Conservation (phyloP, 345 rosid genomes). For the Eucalyptus pumila region DNA sequence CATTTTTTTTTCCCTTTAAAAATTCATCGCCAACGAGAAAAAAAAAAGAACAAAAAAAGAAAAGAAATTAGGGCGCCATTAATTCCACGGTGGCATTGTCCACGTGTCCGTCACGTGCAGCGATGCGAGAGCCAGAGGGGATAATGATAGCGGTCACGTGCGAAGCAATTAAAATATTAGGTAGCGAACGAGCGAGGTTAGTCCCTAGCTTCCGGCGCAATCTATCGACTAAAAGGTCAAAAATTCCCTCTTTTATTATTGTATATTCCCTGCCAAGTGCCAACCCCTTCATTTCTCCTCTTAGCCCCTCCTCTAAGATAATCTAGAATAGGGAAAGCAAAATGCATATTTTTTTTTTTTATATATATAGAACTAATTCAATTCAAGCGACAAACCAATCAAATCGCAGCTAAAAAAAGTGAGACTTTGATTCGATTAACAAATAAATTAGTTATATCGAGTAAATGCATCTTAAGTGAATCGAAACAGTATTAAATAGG, state of each 20-base stretch:
- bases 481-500: too few relatives aligned
- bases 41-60: accelerated
- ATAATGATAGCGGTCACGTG: neutral
- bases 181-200: neutral
- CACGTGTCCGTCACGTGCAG: neutral
- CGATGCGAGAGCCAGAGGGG: neutral
- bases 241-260: neutral
- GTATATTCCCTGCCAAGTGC: neutral
- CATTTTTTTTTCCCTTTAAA: neutral
- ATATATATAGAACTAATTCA: too few relatives aligned
- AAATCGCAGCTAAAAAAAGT: too few relatives aligned
- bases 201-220: neutral
- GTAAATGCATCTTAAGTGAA: too few relatives aligned
- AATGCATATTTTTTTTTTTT: too few relatives aligned
- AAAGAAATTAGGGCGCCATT: neutral
- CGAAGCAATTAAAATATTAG: neutral
- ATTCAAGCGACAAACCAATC: accelerated
- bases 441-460: too few relatives aligned
- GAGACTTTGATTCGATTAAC: neutral
- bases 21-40: neutral
- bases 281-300: neutral
- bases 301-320: neutral
- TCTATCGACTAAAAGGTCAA: neutral
- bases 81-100: neutral
- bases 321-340: neutral